Evolutionary conservation across 2,329 filamentous ascomycete species (phyloP).

Genomic region (Macrophomina pseudophaseolina): DNA sequence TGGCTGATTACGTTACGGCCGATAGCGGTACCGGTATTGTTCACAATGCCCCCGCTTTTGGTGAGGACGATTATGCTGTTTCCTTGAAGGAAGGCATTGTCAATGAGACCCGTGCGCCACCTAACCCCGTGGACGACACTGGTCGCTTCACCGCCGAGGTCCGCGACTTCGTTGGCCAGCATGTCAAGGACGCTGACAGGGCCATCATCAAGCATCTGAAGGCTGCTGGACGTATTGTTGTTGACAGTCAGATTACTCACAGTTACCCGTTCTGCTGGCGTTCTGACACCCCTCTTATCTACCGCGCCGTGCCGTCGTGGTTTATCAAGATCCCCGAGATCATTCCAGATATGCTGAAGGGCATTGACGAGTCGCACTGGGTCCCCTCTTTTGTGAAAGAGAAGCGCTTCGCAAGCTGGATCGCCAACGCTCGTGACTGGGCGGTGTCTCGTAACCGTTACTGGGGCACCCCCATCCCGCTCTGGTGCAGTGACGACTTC

Average conservation of each 20-base stretch:
- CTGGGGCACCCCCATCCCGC: conserved; percentile 90
- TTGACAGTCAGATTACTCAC: conserved; percentile 86
- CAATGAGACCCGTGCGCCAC: conserved; percentile 75
- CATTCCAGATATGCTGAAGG: conserved; percentile 86
- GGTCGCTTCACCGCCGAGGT: conserved; percentile 80
- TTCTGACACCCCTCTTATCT: conserved; percentile 94
- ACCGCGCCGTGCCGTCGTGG: conserved; percentile 91
- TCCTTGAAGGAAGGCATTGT: conserved; percentile 79
- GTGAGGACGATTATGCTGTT: conserved; percentile 93
- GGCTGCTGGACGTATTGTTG: conserved; percentile 73
- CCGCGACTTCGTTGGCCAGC: conserved; percentile 79
- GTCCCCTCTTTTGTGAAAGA: conserved; percentile 91
- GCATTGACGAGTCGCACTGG: conserved; percentile 90
- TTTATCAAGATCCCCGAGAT: conserved; percentile 87
- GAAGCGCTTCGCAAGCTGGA: conserved; percentile 89
- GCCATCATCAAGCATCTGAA: conserved; percentile 90
- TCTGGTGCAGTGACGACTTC: conserved; percentile 90
- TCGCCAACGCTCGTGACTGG: conserved; percentile 90
- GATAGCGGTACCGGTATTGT: conserved; percentile 94
- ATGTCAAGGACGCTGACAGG: conserved; percentile 93
- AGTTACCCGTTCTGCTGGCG: conserved; percentile 93
- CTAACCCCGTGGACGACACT: conserved; percentile 86
- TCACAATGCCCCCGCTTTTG: conserved; percentile 90
- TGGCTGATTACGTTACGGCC: conserved; percentile 83
- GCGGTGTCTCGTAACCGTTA: conserved; percentile 93